Evolutionary conservation across 768 basidiomycete species (phyloP).

Genomic region (Trichaptum fuscoviolaceum): DNA sequence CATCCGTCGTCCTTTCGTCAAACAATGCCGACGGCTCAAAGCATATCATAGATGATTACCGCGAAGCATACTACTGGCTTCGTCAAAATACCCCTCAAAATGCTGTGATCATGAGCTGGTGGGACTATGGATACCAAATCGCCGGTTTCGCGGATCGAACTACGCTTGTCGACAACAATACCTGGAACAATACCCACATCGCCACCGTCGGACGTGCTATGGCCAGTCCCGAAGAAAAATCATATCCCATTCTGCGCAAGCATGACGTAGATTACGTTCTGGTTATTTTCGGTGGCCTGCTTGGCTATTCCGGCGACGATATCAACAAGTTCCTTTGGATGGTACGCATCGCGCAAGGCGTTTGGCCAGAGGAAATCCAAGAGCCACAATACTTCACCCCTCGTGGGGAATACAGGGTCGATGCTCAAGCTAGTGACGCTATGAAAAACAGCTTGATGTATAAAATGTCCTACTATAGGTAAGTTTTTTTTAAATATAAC

Average conservation of each 20-base stretch:
- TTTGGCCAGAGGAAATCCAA: conserved; percentile 98
- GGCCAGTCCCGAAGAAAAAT: conserved; percentile 89
- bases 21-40: conserved; percentile 75
- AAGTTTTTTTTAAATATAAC: conserved; percentile 15
- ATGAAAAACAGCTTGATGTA: conserved; percentile 99
- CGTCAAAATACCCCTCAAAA: conserved; percentile 91
- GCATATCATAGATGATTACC: conserved; percentile 97
- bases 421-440: conserved; percentile 72
- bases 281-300: conserved; percentile 92
- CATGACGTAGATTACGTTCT: conserved; percentile 98
- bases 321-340: conserved; percentile 99
- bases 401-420: conserved; percentile 89
- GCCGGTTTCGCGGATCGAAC: conserved; percentile 98
- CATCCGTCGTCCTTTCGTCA: conserved; percentile 91
- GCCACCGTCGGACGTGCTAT: conserved; percentile 99
- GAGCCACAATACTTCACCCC: conserved; percentile 92
- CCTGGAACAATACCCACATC: conserved; percentile 99
- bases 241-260: conserved; percentile 94
- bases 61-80: conserved; percentile 99
- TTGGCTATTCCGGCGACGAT: conserved; percentile 98
- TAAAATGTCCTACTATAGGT: conserved; percentile 98
- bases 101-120: conserved; percentile 98
- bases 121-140: conserved; percentile 99
- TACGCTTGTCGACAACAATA: conserved; percentile 97
- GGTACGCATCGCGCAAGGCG: conserved; percentile 90